Percentiles rank a stretch among this genome's conserved stretches.
These are phyloP conservation scores for Wickerhamomyces bovis DNA, from an alignment of 805 yeast species.

Conservation along the genomic window DNA sequence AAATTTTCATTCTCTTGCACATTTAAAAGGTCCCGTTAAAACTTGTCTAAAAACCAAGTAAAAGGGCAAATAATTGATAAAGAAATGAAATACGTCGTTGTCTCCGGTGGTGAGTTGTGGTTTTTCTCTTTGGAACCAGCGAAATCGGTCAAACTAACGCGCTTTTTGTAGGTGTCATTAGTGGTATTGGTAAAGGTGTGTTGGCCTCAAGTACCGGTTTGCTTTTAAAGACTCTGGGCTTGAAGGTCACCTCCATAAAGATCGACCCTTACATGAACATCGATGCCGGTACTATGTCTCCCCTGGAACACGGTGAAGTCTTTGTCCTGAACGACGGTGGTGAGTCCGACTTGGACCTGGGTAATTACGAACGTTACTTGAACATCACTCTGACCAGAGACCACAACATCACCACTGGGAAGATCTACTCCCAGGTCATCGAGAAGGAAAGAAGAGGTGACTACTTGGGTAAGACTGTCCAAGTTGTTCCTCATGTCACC, in stretches of 20 bases:
- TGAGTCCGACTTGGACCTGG: conserved; percentile 95
- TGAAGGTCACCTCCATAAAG: conserved; percentile 93
- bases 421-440: conserved; percentile 89
- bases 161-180: conserved; percentile 55
- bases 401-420: conserved; percentile 98
- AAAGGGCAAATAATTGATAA: background rate
- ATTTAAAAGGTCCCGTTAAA: background rate
- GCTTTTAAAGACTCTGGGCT: conserved; percentile 86
- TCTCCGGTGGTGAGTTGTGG: conserved; percentile 76
- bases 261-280: conserved; percentile 99
- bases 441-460: conserved; percentile 95
- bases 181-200: conserved; percentile 99
- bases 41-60: background rate
- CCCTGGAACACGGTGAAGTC: conserved; percentile 98
- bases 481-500: conserved; percentile 97
- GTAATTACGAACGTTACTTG: conserved; percentile 95
- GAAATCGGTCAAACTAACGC: conserved; percentile 1
- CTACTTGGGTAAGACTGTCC: conserved; percentile 98
- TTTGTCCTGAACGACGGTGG: conserved; percentile 98
- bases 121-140: background rate
- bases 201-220: conserved; percentile 96
- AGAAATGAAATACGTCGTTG: conserved; percentile 95
- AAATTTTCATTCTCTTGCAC: background rate
- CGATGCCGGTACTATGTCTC: conserved; percentile 99
- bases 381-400: conserved; percentile 88